These are phyloP conservation scores for Phytophthora citrophthora DNA, from an alignment of 352 stramenopile species.

Conservation along the genomic window DNA sequence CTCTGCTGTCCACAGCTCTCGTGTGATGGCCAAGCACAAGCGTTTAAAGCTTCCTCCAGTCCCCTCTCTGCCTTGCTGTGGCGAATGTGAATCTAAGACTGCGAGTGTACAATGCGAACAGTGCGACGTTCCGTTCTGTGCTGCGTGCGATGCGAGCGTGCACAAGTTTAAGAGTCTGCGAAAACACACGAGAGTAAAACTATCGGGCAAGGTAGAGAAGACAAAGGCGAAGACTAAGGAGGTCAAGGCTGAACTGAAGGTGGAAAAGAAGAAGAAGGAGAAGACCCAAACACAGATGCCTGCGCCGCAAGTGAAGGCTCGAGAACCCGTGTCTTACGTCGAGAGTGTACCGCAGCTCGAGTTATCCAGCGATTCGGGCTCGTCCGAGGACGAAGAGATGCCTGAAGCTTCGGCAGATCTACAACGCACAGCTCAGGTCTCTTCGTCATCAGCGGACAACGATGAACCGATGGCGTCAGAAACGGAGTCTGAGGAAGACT, in stretches of 20 bases:
- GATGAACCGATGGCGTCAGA: slow-evolving; percentile 24
- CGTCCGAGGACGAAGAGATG: slow-evolving; percentile 39
- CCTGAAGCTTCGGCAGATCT: slow-evolving; percentile 2
- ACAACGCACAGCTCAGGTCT: background rate
- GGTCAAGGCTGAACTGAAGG: slow-evolving; percentile 6
- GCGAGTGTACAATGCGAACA: slow-evolving; percentile 57
- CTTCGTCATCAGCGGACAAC: slow-evolving; percentile 3
- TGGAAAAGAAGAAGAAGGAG: slow-evolving; percentile 22
- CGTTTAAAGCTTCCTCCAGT: slow-evolving; percentile 45
- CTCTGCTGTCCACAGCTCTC: slow-evolving; percentile 55
- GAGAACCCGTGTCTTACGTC: slow-evolving; percentile 40
- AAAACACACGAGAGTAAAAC: slow-evolving; percentile 45
- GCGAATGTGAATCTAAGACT: slow-evolving; percentile 54
- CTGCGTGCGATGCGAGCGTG: slow-evolving; percentile 58
- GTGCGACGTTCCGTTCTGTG: slow-evolving; percentile 66
- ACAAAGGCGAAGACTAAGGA: slow-evolving; percentile 22
- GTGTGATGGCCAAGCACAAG: slow-evolving; percentile 70
- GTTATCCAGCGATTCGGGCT: slow-evolving; percentile 53
- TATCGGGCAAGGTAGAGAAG: slow-evolving; percentile 12
- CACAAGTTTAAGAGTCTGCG: slow-evolving; percentile 80
- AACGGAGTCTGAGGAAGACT: slow-evolving; percentile 37
- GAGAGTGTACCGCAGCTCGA: slow-evolving; percentile 68
- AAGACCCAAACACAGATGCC: slow-evolving; percentile 10
- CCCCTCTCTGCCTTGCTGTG: slow-evolving; percentile 42
- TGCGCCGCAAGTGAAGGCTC: slow-evolving; percentile 12